A percentile compares a stretch with the other conserved stretches of the same genome.
These are phyloP conservation scores for Gypsophila paniculata DNA, from an alignment of 179 eudicot species.

Conservation along the genomic window DNA sequence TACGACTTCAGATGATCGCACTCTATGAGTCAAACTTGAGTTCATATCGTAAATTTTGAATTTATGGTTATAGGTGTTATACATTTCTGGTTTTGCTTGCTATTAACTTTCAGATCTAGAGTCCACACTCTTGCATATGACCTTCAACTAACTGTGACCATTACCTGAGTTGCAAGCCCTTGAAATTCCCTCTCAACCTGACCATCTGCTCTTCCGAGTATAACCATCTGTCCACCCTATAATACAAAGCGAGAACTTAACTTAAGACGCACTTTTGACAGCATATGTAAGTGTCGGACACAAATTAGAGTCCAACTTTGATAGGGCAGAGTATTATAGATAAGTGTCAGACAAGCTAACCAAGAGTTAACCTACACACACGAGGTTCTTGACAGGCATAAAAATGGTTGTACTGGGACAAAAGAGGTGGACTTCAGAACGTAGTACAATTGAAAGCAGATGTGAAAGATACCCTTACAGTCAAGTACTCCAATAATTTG, in stretches of 20 bases:
- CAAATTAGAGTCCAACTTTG: too few species aligned
- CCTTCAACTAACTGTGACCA: constrained; percentile 8
- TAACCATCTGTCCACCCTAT: constrained; percentile 74
- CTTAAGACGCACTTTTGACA: neutral
- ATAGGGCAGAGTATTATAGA: too few species aligned
- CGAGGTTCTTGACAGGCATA: too few species aligned
- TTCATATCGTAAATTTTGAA: too few species aligned
- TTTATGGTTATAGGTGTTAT: too few species aligned
- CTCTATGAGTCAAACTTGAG: neutral
- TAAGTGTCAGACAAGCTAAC: neutral
- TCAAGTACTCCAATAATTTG: neutral
- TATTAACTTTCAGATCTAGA: neutral
- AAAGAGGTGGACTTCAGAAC: neutral
- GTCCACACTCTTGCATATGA: neutral
- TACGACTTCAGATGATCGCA: too few species aligned
- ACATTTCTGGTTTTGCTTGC: neutral
- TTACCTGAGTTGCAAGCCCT: constrained; percentile 60
- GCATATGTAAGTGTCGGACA: neutral
- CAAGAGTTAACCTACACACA: too few species aligned
- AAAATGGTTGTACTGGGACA: neutral
- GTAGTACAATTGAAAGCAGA: neutral
- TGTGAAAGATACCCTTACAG: neutral
- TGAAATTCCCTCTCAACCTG: constrained; percentile 63
- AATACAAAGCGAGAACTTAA: constrained; percentile 9
- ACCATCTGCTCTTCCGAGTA: constrained; percentile 58